Evolutionary conservation across 106 monocot species (phyloP).

Genomic region (Vanilla planifolia): DNA sequence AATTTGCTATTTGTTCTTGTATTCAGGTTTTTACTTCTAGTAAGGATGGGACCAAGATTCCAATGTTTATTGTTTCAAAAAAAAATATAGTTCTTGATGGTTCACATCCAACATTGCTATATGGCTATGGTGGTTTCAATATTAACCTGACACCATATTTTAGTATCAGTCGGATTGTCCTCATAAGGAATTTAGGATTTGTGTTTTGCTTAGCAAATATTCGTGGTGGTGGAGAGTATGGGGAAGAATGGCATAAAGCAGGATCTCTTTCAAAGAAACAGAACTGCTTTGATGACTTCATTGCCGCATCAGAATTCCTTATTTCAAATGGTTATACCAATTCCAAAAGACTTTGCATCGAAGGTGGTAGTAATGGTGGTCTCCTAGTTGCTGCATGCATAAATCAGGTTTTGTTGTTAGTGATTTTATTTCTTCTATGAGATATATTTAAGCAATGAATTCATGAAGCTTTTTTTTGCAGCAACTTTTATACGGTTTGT

Average conservation of each 20-base stretch:
- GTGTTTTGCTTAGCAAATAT: conserved; percentile 85
- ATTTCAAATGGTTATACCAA: conserved; percentile 69
- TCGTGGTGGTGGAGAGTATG: conserved; percentile 98
- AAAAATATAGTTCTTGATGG: conserved; percentile 67
- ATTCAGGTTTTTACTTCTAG: conserved; percentile 72
- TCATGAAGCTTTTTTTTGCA: too few relatives aligned
- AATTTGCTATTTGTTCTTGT: conserved; percentile 3
- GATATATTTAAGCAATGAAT: neutral
- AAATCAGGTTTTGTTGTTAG: conserved; percentile 57
- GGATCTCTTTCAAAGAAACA: conserved; percentile 86
- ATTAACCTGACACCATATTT: conserved; percentile 78
- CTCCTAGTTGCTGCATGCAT: conserved; percentile 90
- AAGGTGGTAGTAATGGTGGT: conserved; percentile 97
- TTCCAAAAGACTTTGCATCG: conserved; percentile 63
- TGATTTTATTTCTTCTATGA: neutral
- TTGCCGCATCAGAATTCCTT: conserved; percentile 76
- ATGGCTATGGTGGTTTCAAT: conserved; percentile 96
- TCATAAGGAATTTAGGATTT: conserved; percentile 56
- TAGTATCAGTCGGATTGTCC: conserved; percentile 44
- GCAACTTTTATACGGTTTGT: neutral
- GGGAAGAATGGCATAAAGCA: conserved; percentile 95
- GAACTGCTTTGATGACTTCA: conserved; percentile 96
- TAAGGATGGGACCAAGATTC: conserved; percentile 88
- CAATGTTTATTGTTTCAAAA: conserved; percentile 87
- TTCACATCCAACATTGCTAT: conserved; percentile 71